These are phyloP conservation scores for Candida dubliniensis DNA, from an alignment of 1,139 yeast genomes.

Conservation along the genomic window DNA sequence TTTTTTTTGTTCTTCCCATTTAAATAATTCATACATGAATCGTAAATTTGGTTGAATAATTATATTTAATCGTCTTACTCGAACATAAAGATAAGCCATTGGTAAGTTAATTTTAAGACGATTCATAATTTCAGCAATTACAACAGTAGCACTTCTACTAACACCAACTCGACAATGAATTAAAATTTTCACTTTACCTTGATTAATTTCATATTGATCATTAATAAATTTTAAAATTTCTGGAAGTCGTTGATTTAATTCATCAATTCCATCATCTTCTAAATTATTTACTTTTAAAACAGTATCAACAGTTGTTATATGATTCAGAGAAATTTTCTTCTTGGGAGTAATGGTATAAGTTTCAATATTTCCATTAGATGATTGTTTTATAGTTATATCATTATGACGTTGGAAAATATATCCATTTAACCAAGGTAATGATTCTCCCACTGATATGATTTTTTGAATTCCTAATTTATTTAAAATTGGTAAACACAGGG, in stretches of 20 bases:
- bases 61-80: constrained; percentile 48
- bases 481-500: constrained; percentile 67
- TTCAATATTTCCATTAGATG: constrained; percentile 36
- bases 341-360: constrained; percentile 27
- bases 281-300: constrained; percentile 46
- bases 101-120: constrained; percentile 38
- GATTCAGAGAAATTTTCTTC: constrained; percentile 6
- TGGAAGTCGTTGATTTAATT: constrained; percentile 37
- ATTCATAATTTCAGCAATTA: constrained; percentile 49
- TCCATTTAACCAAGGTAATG: constrained; percentile 58
- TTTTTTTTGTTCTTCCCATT: constrained; percentile 41
- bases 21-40: constrained; percentile 50
- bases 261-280: constrained; percentile 52
- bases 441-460: constrained; percentile 86
- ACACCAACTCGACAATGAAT: constrained; percentile 55
- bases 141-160: constrained; percentile 50
- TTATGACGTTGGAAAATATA: constrained; percentile 28
- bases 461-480: constrained; percentile 67
- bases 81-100: constrained; percentile 44
- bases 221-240: constrained; percentile 37
- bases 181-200: constrained; percentile 37
- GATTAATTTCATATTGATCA: constrained; percentile 25
- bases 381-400: constrained; percentile 24
- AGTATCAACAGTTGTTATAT: constrained; percentile 24
- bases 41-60: constrained; percentile 51